These are phyloP conservation scores for Neobulgaria alba DNA, from an alignment of 2,329 filamentous ascomycete genomes.

Conservation along the genomic window DNA sequence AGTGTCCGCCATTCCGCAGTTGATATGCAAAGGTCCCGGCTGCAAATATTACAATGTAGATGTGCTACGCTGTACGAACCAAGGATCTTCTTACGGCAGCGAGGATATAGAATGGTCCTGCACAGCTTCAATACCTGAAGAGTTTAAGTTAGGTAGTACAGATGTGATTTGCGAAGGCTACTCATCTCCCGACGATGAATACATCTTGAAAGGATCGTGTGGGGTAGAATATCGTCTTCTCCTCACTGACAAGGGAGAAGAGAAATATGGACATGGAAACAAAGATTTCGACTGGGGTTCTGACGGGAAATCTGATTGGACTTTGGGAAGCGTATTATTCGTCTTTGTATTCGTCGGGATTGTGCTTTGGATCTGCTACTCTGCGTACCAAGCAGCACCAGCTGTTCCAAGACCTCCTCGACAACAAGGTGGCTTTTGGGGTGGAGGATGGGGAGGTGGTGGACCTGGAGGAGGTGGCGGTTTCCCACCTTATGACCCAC, in stretches of 20 bases:
- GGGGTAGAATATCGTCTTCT: constrained; percentile 81
- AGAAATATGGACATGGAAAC: constrained; percentile 45
- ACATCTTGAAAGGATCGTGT: constrained; percentile 85
- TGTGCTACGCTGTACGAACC: constrained; percentile 82
- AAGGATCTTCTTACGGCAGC: constrained; percentile 66
- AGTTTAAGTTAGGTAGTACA: constrained; percentile 67
- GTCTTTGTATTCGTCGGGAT: constrained; percentile 53
- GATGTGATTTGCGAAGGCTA: constrained; percentile 95
- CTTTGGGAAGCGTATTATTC: constrained; percentile 43
- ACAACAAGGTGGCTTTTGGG: constrained; percentile 26
- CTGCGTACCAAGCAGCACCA: constrained; percentile 33
- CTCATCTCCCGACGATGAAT: constrained; percentile 63
- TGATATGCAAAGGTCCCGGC: constrained; percentile 61
- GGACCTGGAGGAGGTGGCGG: constrained; percentile 29
- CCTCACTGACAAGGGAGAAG: constrained; percentile 68
- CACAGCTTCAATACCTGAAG: constrained; percentile 50
- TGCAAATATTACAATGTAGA: constrained; percentile 54
- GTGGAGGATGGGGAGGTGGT: constrained; percentile 34
- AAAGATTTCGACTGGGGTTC: constrained; percentile 3
- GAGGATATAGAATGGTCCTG: constrained; percentile 92
- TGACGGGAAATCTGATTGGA: constrained; percentile 12
- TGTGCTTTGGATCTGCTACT: constrained; percentile 52
- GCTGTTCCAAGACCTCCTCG: constrained; percentile 26
- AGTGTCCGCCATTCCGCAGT: constrained; percentile 65
- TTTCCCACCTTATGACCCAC: constrained; percentile 25